Evolutionary conservation across 2,329 filamentous ascomycete species (phyloP).

Genomic region (Orbilia brochopaga): DNA sequence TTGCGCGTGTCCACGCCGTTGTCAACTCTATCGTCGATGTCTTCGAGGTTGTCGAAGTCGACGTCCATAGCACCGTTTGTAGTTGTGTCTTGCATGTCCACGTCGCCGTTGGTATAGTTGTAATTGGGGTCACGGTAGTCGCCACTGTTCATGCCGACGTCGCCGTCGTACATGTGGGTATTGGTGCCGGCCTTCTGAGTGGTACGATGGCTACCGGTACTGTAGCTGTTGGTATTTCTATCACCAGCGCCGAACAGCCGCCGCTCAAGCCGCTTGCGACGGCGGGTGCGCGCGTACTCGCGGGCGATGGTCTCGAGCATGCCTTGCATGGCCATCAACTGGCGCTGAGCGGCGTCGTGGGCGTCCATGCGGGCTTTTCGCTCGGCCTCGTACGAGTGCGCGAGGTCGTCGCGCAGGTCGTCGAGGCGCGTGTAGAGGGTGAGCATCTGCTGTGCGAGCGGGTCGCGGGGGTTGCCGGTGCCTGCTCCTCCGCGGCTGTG

Average conservation of each 20-base stretch:
- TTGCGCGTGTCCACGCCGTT: background rate
- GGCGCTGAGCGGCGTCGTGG: conserved; percentile 23
- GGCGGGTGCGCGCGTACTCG: conserved; percentile 16
- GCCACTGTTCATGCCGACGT: too few species aligned
- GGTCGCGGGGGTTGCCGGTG: conserved; percentile 5
- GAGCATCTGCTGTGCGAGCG: conserved; percentile 19
- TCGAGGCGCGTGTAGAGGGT: conserved; percentile 23
- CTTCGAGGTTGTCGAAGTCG: too few species aligned
- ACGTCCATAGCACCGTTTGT: too few species aligned
- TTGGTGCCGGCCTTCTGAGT: too few species aligned
- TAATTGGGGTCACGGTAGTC: too few species aligned
- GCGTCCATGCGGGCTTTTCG: conserved; percentile 20
- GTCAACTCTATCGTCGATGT: background rate
- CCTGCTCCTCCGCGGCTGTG: conserved; percentile 1
- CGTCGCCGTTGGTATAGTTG: background rate
- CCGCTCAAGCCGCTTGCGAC: conserved; percentile 11
- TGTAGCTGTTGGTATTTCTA: background rate
- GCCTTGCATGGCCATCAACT: conserved; percentile 27
- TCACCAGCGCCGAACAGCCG: conserved; percentile 20
- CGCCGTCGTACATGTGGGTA: too few species aligned
- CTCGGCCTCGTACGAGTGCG: conserved; percentile 19
- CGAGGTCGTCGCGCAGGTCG: conserved; percentile 18
- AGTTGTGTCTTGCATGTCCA: conserved; percentile 24
- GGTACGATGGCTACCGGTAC: too few species aligned
- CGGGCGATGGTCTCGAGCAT: conserved; percentile 9